Conservation (phyloP, 1,284 basidiomycete genomes). For the Fomitopsis pinicola region DNA sequence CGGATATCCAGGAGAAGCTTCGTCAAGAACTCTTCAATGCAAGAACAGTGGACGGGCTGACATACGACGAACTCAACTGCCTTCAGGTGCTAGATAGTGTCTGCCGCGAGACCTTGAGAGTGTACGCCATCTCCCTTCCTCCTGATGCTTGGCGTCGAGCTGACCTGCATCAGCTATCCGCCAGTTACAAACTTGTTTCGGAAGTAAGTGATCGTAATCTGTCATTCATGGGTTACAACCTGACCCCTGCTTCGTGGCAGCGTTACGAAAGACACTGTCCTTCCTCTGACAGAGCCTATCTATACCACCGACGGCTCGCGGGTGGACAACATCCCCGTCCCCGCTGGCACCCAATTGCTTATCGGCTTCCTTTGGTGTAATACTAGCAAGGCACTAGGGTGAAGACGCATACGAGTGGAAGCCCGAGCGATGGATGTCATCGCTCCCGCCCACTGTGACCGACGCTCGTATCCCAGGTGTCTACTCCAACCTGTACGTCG, state of each 20-base stretch:
- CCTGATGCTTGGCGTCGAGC: neutral
- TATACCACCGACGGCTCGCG: conserved; percentile 9
- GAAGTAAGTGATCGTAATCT: neutral
- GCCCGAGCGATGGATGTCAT: conserved; percentile 18
- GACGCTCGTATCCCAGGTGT: conserved; percentile 15
- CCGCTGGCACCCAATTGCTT: conserved; percentile 9
- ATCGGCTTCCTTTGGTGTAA: conserved; percentile 14
- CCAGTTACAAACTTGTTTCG: neutral
- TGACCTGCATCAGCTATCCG: neutral
- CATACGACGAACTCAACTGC: conserved; percentile 17
- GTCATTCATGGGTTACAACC: no score
- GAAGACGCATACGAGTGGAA: conserved; percentile 19
- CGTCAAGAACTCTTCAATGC: conserved; percentile 16
- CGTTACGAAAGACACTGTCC: conserved; percentile 4
- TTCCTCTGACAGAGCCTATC: conserved; percentile 13
- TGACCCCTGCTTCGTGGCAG: neutral
- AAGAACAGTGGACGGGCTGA: conserved; percentile 11
- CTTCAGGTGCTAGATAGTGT: conserved; percentile 20
- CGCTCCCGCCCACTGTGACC: conserved; percentile 7
- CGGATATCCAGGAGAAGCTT: conserved; percentile 16
- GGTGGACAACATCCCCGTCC: conserved; percentile 12
- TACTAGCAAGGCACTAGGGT: conserved; percentile 14
- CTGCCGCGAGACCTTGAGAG: conserved; percentile 20
- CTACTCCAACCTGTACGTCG: conserved; percentile 16
- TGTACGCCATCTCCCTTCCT: conserved; percentile 6